phyloP scores from a whole-genome alignment of 352 stramenopile genomes.

The Pythium plurisporium region DNA sequence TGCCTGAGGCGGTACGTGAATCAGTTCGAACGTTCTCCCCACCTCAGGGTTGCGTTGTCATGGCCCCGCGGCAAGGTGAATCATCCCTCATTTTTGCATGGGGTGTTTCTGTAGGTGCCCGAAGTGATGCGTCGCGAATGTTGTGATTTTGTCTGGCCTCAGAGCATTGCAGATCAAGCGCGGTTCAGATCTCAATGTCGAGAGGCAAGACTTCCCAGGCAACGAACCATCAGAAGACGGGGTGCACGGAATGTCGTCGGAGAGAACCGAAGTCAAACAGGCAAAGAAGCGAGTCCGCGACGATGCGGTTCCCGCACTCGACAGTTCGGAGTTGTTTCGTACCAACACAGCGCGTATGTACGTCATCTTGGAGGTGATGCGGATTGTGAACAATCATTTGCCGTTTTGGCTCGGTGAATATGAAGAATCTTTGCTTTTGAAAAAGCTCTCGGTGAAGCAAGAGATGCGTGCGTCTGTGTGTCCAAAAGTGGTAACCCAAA shows the following conservation, averaged over 20 bases:
- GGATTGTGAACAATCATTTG: conserved; percentile 3
- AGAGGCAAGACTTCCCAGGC: conserved; percentile 12
- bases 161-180: background rate
- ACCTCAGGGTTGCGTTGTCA: background rate
- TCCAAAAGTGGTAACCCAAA: background rate
- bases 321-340: background rate
- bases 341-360: background rate
- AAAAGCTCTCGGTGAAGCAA: background rate
- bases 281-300: background rate
- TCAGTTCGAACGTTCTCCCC: background rate
- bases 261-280: background rate
- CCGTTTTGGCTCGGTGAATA: conserved; percentile 1
- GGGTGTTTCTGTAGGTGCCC: background rate
- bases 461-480: background rate
- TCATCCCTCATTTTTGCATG: conserved; percentile 11
- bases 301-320: background rate
- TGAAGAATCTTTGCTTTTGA: background rate
- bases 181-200: background rate
- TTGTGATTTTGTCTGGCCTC: conserved; percentile 9
- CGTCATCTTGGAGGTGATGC: conserved; percentile 1
- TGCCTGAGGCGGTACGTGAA: conserved; percentile 4
- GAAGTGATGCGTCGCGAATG: background rate
- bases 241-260: background rate
- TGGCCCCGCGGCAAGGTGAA: background rate
- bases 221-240: conserved; percentile 1